A percentile compares a stretch with the other conserved stretches of the same genome.
phyloP scores from a whole-genome alignment of 768 basidiomycete species.

The Trametes villosa region DNA sequence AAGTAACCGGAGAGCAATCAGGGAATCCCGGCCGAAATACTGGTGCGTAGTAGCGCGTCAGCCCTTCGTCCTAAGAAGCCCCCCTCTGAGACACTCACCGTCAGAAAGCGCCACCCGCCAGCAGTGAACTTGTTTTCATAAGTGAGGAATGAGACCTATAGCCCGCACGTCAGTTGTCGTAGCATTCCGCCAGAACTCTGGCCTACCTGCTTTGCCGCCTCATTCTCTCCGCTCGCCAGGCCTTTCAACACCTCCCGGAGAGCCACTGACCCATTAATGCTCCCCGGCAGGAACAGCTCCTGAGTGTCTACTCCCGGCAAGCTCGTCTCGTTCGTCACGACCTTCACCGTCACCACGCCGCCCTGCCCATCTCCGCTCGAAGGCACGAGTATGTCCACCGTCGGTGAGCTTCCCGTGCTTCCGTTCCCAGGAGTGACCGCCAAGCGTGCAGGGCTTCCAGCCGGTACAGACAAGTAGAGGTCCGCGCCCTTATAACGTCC shows the following conservation, averaged over 20 bases:
- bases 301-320: constrained; percentile 39
- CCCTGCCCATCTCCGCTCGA: constrained; percentile 16
- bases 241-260: constrained; percentile 36
- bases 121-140: constrained; percentile 46
- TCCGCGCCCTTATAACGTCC: constrained; percentile 37
- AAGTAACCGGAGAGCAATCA: constrained; percentile 46
- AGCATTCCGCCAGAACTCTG: too few species aligned
- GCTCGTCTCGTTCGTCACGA: constrained; percentile 46
- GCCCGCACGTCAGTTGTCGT: not conserved
- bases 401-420: constrained; percentile 39
- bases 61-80: not conserved
- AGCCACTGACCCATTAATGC: constrained; percentile 31
- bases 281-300: constrained; percentile 38
- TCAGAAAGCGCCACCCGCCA: constrained; percentile 51
- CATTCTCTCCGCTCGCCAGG: constrained; percentile 32
- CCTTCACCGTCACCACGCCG: constrained; percentile 33
- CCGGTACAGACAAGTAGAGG: constrained; percentile 34
- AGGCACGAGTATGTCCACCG: constrained; percentile 41
- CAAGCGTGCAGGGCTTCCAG: constrained; percentile 35
- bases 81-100: constrained; percentile 28
- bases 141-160: constrained; percentile 45
- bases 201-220: constrained; percentile 13
- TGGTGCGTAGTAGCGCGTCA: not conserved
- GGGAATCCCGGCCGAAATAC: constrained; percentile 45
- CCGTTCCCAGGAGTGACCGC: constrained; percentile 40